Evolutionary conservation across 768 basidiomycete species (phyloP), one percentile per base, ranked within the genome.

Genomic region (Rhizopogon salebrosus): DNA sequence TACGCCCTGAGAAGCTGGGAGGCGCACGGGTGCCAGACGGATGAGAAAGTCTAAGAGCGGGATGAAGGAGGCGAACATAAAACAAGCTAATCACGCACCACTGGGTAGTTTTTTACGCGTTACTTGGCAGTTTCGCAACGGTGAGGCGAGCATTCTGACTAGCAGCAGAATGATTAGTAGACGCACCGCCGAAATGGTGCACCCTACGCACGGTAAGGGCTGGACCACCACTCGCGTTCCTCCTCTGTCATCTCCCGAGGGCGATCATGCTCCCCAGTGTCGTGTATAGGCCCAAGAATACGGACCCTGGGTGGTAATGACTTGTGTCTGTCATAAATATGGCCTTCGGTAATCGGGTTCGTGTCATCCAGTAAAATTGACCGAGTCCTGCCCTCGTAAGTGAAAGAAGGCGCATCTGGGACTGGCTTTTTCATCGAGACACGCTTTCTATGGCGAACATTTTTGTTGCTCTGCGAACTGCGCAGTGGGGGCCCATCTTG

Each of bases 71-170:
- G 37, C 45, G 22, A 49, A 13, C 37, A n/a, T 20, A 34, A 43
- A 50, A 16, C 11, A 35, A 8, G 18, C 11, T 29, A 31, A 24
- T 23, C 8, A 49, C 72, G 46, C 55, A 83, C 89, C 89, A 35
- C 66, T 70, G 5, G 89, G 89, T 20, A 88, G 55, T 59, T 74
- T 69, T 55, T 76, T 70, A 6, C 63, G 63, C 3, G 84, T 83
- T 13, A 76, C 52, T 8, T 70, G 55, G 56, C 87, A 89, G 49
- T 63, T 67, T 10, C 89, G 79, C 42, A 89, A 43, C 2, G 87
- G 87, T 24, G 79, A 79, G 5, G 80, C 71, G 5, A 91, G 63
- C 84, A 92, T 89, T 49, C 88, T 78, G 10, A 91, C 87, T 88
- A 59, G 26, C 13, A 35, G 41, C 14, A 46, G 41, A 35, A 57